Evolutionary conservation across 2,329 filamentous ascomycete species (phyloP).

Genomic region (Corniculantispora saksenae): DNA sequence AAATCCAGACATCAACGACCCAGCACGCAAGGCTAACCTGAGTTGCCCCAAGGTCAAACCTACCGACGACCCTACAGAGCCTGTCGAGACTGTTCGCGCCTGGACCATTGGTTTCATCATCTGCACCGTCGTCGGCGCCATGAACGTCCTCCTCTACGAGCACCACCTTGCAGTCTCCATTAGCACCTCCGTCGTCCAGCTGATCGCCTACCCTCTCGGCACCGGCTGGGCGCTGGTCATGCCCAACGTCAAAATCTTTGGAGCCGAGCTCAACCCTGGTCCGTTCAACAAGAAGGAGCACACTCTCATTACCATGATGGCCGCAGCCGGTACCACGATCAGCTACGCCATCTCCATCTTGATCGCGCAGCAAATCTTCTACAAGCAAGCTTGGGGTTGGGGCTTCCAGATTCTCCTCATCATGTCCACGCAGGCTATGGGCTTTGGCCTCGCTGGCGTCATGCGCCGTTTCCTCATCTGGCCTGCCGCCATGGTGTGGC

Average conservation of each 20-base stretch:
- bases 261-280: constrained; percentile 40
- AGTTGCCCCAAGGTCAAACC: constrained; percentile 4
- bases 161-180: constrained; percentile 28
- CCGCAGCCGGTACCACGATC: constrained; percentile 36
- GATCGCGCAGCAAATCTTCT: constrained; percentile 47
- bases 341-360: constrained; percentile 44
- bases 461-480: constrained; percentile 59
- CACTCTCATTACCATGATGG: constrained; percentile 49
- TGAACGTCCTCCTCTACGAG: constrained; percentile 49
- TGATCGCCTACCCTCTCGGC: constrained; percentile 38
- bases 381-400: constrained; percentile 54
- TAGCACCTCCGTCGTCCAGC: constrained; percentile 47
- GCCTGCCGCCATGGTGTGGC: constrained; percentile 67
- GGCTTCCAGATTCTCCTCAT: constrained; percentile 61
- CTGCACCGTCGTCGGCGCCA: constrained; percentile 57
- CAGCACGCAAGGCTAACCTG: neutral
- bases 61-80: constrained; percentile 8
- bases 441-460: constrained; percentile 63
- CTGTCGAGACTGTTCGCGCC: constrained; percentile 57
- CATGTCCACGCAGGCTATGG: constrained; percentile 62
- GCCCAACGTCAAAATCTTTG: constrained; percentile 31
- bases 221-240: constrained; percentile 35
- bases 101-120: constrained; percentile 60
- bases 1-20: no score
- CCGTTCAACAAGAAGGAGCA: constrained; percentile 50